These are phyloP conservation scores for Aspergillus hiratsukae DNA, from an alignment of 2,329 filamentous ascomycete species.

Conservation along the genomic window DNA sequence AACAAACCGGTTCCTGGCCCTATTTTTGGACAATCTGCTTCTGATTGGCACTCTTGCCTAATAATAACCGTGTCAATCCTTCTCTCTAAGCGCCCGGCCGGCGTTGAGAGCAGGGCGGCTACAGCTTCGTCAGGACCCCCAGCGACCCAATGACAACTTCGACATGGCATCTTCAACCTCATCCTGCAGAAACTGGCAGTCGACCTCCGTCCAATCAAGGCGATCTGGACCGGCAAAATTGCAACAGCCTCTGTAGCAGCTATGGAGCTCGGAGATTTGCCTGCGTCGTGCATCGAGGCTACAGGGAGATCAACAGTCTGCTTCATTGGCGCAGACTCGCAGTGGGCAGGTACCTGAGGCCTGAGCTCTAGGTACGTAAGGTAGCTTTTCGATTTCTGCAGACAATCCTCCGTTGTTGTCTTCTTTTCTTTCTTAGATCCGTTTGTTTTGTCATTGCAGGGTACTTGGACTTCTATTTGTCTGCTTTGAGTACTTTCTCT, in stretches of 20 bases:
- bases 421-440: constrained; percentile 1
- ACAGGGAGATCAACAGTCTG: neutral
- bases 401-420: neutral
- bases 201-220: constrained; percentile 8
- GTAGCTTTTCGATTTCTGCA: neutral
- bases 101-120: constrained; percentile 9
- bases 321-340: neutral
- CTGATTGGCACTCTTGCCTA: neutral
- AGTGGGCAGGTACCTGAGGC: neutral
- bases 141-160: constrained; percentile 12
- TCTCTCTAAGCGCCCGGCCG: neutral
- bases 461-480: neutral
- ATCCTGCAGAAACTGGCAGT: constrained; percentile 9
- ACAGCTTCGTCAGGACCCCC: constrained; percentile 5
- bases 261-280: constrained; percentile 10
- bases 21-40: neutral
- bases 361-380: neutral
- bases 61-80: neutral
- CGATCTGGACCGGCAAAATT: neutral
- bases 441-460: neutral
- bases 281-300: constrained; percentile 10
- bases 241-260: constrained; percentile 5
- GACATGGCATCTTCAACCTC: constrained; percentile 1
- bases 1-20: neutral
- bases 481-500: neutral